Conservation (phyloP, 2,329 filamentous ascomycete species). For the Penicillium sp. region DNA sequence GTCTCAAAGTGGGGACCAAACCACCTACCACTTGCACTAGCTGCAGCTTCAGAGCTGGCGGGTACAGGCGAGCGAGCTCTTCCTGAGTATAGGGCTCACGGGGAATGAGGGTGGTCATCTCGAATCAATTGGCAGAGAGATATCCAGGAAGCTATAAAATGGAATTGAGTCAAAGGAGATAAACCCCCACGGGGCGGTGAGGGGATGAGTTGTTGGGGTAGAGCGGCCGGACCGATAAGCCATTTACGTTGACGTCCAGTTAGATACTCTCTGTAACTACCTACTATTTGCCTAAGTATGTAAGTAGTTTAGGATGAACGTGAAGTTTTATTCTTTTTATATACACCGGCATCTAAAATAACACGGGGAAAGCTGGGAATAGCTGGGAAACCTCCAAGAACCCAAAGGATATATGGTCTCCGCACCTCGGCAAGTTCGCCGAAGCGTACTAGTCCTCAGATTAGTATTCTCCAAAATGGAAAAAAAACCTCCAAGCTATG, state of each 20-base stretch:
- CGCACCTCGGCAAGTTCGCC: slow-evolving; percentile 6
- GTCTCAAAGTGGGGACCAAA: background rate
- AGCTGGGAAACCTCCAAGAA: background rate
- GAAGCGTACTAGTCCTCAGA: background rate
- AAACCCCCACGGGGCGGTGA: slow-evolving; percentile 19
- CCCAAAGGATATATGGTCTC: background rate
- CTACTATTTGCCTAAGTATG: background rate
- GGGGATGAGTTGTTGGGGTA: slow-evolving; percentile 9
- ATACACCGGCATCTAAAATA: background rate
- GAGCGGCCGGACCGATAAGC: background rate
- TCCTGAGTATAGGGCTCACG: slow-evolving; percentile 73
- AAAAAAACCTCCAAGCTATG: background rate
- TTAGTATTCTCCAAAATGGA: background rate
- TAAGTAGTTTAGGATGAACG: background rate
- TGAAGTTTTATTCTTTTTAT: background rate
- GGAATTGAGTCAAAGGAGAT: slow-evolving; percentile 8
- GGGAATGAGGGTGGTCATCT: slow-evolving; percentile 76
- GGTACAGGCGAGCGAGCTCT: slow-evolving; percentile 80
- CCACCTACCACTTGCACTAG: slow-evolving; percentile 74
- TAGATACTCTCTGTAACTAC: background rate
- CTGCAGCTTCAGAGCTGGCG: slow-evolving; percentile 72
- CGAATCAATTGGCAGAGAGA: background rate
- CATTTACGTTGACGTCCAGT: background rate
- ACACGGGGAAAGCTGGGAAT: background rate
- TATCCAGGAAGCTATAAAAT: background rate